Percentiles rank a stretch among this genome's conserved stretches.
Evolutionary conservation across 192 early-diverging fungal genomes (phyloP).

Genomic region (Gryganskiella cystojenkinii): DNA sequence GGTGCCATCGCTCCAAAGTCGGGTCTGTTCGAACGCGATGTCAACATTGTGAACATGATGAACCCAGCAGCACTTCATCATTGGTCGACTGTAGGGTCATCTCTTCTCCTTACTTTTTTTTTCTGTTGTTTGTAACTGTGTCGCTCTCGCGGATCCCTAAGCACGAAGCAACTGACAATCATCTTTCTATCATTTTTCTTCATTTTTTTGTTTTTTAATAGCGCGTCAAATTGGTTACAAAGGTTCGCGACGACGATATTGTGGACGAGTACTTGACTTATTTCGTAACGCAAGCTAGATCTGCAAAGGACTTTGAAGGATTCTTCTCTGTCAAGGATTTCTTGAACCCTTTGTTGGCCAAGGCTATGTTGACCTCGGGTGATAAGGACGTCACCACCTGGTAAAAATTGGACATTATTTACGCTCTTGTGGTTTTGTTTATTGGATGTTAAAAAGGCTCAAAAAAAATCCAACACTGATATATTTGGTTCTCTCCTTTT

Average conservation of each 20-base stretch:
- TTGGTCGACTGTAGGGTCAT: slow-evolving; percentile 25
- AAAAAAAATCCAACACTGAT: too few relatives aligned
- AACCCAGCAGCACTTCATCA: background rate
- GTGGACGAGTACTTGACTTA: slow-evolving; percentile 23
- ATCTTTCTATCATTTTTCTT: too few relatives aligned
- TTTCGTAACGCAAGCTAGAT: slow-evolving; percentile 19
- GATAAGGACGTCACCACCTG: slow-evolving; percentile 30
- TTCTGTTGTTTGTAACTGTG: too few relatives aligned
- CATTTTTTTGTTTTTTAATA: background rate
- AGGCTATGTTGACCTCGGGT: slow-evolving; percentile 32
- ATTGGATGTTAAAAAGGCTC: too few relatives aligned
- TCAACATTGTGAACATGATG: slow-evolving; percentile 1
- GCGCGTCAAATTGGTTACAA: slow-evolving; percentile 21
- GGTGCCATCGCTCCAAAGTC: background rate
- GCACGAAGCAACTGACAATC: too few relatives aligned
- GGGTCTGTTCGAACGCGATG: too few relatives aligned
- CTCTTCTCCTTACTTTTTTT: background rate
- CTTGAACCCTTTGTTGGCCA: slow-evolving; percentile 20
- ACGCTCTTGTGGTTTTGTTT: background rate
- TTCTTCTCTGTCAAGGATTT: slow-evolving; percentile 19
- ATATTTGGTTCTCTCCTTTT: background rate
- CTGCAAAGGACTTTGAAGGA: slow-evolving; percentile 11
- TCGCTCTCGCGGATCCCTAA: too few relatives aligned
- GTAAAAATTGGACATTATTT: background rate
- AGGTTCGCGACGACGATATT: slow-evolving; percentile 15